Conservation (phyloP, 2,329 filamentous ascomycete species). For the Penicillium thymicola region DNA sequence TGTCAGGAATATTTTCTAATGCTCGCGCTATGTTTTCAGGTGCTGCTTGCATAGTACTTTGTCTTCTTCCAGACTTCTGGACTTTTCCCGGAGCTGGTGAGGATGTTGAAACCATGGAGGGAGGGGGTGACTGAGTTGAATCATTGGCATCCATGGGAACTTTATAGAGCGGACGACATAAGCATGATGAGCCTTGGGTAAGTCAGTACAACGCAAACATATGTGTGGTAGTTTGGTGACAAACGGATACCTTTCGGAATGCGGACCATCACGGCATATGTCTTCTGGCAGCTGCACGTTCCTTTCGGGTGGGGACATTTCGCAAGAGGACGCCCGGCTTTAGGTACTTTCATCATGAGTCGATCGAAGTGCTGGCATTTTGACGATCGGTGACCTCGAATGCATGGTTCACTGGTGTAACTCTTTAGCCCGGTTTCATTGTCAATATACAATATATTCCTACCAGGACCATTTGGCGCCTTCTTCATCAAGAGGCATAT, state of each 20-base stretch:
- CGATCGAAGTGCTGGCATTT: constrained; percentile 50
- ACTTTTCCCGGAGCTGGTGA: constrained; percentile 32
- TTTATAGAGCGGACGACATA: constrained; percentile 43
- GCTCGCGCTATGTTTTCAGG: constrained; percentile 37
- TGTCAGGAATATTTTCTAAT: constrained; percentile 28
- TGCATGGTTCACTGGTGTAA: constrained; percentile 45
- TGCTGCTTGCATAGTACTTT: constrained; percentile 33
- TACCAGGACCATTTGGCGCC: constrained; percentile 48
- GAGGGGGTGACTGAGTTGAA: constrained; percentile 11
- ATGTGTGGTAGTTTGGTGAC: not conserved
- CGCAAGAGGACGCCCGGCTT: constrained; percentile 47
- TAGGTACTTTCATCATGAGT: constrained; percentile 50
- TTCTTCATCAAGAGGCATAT: constrained; percentile 46
- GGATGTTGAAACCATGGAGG: constrained; percentile 19
- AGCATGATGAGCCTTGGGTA: constrained; percentile 36
- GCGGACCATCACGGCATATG: constrained; percentile 45
- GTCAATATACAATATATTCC: constrained; percentile 4
- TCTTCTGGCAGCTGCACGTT: constrained; percentile 42
- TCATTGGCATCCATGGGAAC: constrained; percentile 25
- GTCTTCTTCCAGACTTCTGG: constrained; percentile 35
- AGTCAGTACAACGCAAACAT: constrained; percentile 11
- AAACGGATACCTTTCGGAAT: constrained; percentile 40
- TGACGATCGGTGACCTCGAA: constrained; percentile 49
- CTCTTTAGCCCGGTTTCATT: constrained; percentile 3
- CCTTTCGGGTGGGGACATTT: constrained; percentile 48